Evolutionary conservation across 1,139 yeast genomes (phyloP).

Genomic region (Sugiyamaella novakii): DNA sequence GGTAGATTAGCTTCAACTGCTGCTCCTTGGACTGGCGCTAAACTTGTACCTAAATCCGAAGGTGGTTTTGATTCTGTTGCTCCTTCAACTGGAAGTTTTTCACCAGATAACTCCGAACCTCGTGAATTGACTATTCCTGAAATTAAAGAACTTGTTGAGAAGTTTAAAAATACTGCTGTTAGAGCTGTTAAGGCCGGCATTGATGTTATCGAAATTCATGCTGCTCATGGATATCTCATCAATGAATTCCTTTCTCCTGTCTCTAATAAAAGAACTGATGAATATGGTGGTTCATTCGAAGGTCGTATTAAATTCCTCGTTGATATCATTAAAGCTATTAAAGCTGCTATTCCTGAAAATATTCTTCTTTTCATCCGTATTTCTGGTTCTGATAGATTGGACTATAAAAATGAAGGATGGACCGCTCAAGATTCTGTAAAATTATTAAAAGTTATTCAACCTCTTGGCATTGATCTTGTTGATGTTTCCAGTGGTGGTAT

Average conservation of each 20-base stretch:
- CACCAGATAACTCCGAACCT: constrained; percentile 41
- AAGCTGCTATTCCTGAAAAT: constrained; percentile 24
- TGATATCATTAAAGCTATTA: constrained; percentile 40
- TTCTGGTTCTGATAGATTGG: constrained; percentile 37
- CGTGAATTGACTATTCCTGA: constrained; percentile 47
- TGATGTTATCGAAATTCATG: constrained; percentile 67
- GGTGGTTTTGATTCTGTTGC: constrained; percentile 21
- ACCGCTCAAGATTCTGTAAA: constrained; percentile 47
- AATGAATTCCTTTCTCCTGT: constrained; percentile 45
- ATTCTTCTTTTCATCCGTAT: constrained; percentile 33
- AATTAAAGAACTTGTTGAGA: constrained; percentile 43
- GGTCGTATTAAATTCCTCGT: constrained; percentile 30
- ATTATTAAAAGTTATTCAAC: constrained; percentile 47
- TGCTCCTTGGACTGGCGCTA: constrained; percentile 17
- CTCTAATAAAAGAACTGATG: constrained; percentile 46
- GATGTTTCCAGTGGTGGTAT: constrained; percentile 62
- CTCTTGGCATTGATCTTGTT: constrained; percentile 53
- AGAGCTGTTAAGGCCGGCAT: constrained; percentile 56
- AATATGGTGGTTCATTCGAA: constrained; percentile 50
- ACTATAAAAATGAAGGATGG: constrained; percentile 22
- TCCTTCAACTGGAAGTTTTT: constrained; percentile 16
- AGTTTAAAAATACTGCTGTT: constrained; percentile 48
- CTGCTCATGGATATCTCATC: constrained; percentile 62
- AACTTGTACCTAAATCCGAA: constrained; percentile 9
- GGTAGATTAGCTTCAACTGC: constrained; percentile 48